phyloP scores from a whole-genome alignment of 176 grass and related monocot species.

The Triticum dicoccoides region DNA sequence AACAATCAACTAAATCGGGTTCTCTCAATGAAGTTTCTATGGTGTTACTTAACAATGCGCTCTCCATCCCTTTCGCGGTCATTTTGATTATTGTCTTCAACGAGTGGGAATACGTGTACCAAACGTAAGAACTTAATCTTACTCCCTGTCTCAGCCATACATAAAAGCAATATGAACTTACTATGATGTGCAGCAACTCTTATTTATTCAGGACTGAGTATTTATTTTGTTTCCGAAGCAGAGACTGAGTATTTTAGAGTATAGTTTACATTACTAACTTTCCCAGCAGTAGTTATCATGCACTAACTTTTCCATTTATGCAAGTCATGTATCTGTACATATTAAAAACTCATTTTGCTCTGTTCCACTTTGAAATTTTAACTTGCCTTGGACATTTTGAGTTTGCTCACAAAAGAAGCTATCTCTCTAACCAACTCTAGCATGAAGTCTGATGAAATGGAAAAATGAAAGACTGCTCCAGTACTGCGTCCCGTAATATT shows the following conservation, averaged over 20 bases:
- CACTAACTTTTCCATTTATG: not conserved
- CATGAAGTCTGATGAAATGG: not conserved
- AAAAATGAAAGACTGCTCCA: not conserved
- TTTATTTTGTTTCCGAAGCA: no score
- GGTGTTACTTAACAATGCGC: conserved; percentile 84
- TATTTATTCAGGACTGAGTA: not conserved
- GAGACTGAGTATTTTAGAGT: not conserved
- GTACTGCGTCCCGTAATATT: no score
- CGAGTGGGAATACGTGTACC: conserved; percentile 81
- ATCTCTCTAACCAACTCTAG: not conserved
- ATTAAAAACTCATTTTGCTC: not conserved
- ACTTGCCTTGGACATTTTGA: not conserved
- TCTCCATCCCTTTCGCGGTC: conserved; percentile 76
- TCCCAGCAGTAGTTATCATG: not conserved
- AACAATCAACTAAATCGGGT: conserved; percentile 75
- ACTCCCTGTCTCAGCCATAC: not conserved
- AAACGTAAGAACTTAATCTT: conserved; percentile 53
- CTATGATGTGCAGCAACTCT: not conserved
- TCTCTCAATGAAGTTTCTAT: conserved; percentile 92
- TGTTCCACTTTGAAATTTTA: not conserved
- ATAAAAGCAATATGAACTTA: not conserved
- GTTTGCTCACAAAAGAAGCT: not conserved
- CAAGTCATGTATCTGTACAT: not conserved
- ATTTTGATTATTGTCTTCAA: conserved; percentile 70
- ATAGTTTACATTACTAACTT: not conserved